These are phyloP conservation scores for Trichoderma arundinaceum DNA, from an alignment of 2,329 filamentous ascomycete genomes.

Conservation along the genomic window DNA sequence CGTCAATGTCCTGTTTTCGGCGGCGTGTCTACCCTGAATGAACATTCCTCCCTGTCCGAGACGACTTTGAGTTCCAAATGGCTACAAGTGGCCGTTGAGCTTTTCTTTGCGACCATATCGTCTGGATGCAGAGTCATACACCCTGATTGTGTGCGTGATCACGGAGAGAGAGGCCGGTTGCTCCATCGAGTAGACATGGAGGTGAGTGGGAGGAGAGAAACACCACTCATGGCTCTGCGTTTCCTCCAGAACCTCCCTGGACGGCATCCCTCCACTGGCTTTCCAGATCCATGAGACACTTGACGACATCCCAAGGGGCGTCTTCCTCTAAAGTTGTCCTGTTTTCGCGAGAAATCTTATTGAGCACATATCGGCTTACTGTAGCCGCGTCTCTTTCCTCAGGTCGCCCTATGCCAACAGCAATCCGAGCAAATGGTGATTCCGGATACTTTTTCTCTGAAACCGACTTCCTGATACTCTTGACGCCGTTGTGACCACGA, in stretches of 20 bases:
- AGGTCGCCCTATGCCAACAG: slow-evolving; percentile 88
- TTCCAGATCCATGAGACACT: slow-evolving; percentile 55
- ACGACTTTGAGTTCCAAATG: background rate
- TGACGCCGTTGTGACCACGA: slow-evolving; percentile 76
- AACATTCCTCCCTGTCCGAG: background rate
- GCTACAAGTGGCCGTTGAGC: background rate
- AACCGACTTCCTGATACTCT: slow-evolving; percentile 64
- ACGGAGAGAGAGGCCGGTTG: background rate
- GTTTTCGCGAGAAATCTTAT: slow-evolving; percentile 64
- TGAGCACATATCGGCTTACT: slow-evolving; percentile 80
- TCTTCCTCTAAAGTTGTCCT: slow-evolving; percentile 56
- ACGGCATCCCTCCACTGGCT: slow-evolving; percentile 43
- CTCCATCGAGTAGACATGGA: background rate
- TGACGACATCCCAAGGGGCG: slow-evolving; percentile 58
- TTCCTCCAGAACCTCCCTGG: slow-evolving; percentile 6
- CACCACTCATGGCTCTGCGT: slow-evolving; percentile 10
- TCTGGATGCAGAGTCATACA: background rate
- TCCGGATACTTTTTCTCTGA: slow-evolving; percentile 48
- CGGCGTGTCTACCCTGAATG: background rate
- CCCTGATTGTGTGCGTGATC: background rate
- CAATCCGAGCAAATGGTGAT: slow-evolving; percentile 64
- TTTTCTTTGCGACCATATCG: background rate
- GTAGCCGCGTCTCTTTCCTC: slow-evolving; percentile 66
- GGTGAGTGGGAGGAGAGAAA: background rate
- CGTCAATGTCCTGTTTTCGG: background rate